Base-by-base conservation (phyloP, 129 eudicot species). In the Artemisia tridentata region DNA sequence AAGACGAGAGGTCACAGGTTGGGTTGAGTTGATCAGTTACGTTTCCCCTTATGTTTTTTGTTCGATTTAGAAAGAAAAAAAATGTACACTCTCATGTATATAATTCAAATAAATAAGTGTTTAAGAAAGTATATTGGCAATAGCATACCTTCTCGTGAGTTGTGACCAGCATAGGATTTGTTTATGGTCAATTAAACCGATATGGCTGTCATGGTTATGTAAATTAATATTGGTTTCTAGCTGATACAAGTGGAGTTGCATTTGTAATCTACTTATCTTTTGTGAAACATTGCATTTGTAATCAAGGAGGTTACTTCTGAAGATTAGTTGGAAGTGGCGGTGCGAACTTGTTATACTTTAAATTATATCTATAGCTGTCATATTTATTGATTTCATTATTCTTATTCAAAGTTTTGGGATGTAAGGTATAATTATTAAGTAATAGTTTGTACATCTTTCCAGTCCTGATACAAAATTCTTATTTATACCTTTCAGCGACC, bases 211-310 rank as follows among this genome's bases (percentile, higher is more conserved):
- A 19, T 15, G 21, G 14, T 10, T 60, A 60, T 10, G 65, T 20
- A 21, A 21, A 21, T 21, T 21, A 21, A 21, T 91, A 91, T 74
- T 74, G 89, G 91, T 60, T 85, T 23, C 84, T 91, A 31, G 86
- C 79, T 57, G 89, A 84, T 54, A 75, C 83, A 48, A 83, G 85
- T 71, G 78, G 83, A 3, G 19, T 81, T 4, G 81, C 81, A 47
- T 81, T 85, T 21, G 52, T 81, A 5, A 72, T 71, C 3, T 89
- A 68, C 61, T 63, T 82, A 60, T 84, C 18, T 53, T 68, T 66
- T 63, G 88, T 90, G 25, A 84, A 84, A 67, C 58, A 83, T 23
- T 89, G 80, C 81, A 78, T 77, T 16, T 83, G 77, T 60, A 88
- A 74, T 23, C 74, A 59, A 65, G 31, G 51, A 67, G 69, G 38